Base-by-base conservation (phyloP, 2,329 filamentous ascomycete species). In the Aspergillus unguis region DNA sequence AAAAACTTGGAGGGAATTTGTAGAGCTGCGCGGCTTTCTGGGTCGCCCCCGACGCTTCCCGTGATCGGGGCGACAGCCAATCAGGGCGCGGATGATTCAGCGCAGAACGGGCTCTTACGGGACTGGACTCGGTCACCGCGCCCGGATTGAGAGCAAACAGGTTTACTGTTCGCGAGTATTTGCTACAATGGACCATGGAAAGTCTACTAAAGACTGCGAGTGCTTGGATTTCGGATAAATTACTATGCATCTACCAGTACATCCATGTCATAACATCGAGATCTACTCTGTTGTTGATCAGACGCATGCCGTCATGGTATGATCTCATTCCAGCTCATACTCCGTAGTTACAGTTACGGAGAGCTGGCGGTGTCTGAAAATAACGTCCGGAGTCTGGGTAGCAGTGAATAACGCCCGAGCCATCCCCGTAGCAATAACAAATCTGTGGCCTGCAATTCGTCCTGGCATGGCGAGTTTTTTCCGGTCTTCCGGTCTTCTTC, bases 1-100 rank as follows among this genome's bases (percentile, higher is more conserved):
- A 64, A 60, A 71, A 65, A 65, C 65, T 66, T 35, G 43, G 58
- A 53, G 57, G 58, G 61, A 65, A 69, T 69, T 71, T 70, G 65
- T 69, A 69, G 56, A 56, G 46, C 52, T 48, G 45, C 36, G 45
- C 42, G 8, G 23, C 10, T 26, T 33, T 44, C 57, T 52, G 37
- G 57, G 57, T 64, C 54, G 63, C 62, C 61, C 65, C 65, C 63
- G 61, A 58, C 54, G 51, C 50, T 59, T 67, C 67, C 68, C 68
- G 69, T 70, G 67, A 71, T 67, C 62, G 50, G 49, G 36, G 11
- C 2, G 3, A 48, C 25, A 26, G 33, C 70, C 70, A 72, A 72
- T 72, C 66, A 72, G 51, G n/a, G 52, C 0, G 3, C 3, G 31
- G 64, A 63, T 70, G 66, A 69, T 71, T 70, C 62, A 68, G 56